These are phyloP conservation scores for Rutstroemia sp. DNA, from an alignment of 2,329 filamentous ascomycete species.

Conservation along the genomic window DNA sequence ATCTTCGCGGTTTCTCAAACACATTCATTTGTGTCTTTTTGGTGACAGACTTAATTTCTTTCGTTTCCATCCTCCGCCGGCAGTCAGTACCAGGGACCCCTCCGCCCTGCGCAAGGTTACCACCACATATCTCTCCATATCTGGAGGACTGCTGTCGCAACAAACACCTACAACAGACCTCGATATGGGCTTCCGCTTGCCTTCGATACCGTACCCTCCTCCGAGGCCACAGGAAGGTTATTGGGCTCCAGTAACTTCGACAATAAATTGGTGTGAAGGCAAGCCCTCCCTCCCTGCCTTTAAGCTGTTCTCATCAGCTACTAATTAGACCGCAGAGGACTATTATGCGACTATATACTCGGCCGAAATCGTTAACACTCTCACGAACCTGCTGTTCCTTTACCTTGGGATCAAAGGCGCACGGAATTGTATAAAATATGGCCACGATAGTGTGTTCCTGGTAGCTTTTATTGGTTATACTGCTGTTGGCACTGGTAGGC, in stretches of 20 bases:
- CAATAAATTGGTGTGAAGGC: constrained; percentile 66
- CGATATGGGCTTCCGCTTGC: constrained; percentile 22
- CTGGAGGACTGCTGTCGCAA: background rate
- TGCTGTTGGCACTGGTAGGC: constrained; percentile 31
- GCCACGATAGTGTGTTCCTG: constrained; percentile 69
- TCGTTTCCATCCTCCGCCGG: background rate
- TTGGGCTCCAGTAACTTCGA: constrained; percentile 30
- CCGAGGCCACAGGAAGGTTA: constrained; percentile 25
- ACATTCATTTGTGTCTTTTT: no score
- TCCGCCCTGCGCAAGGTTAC: background rate
- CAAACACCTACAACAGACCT: background rate
- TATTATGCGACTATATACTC: constrained; percentile 69
- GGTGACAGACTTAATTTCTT: background rate
- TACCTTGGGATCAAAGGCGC: constrained; percentile 71
- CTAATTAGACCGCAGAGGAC: constrained; percentile 42
- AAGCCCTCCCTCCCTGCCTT: constrained; percentile 36
- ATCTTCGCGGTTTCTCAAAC: no score
- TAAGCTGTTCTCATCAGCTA: background rate
- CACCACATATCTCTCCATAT: background rate
- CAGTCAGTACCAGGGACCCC: background rate
- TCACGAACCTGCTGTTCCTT: constrained; percentile 79
- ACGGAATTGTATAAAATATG: constrained; percentile 61
- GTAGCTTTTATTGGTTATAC: constrained; percentile 46
- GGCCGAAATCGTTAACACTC: constrained; percentile 70
- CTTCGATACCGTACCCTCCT: constrained; percentile 29